Evolutionary conservation across 257 asterid species (phyloP).

Genomic region (Leptodermis oblonga): DNA sequence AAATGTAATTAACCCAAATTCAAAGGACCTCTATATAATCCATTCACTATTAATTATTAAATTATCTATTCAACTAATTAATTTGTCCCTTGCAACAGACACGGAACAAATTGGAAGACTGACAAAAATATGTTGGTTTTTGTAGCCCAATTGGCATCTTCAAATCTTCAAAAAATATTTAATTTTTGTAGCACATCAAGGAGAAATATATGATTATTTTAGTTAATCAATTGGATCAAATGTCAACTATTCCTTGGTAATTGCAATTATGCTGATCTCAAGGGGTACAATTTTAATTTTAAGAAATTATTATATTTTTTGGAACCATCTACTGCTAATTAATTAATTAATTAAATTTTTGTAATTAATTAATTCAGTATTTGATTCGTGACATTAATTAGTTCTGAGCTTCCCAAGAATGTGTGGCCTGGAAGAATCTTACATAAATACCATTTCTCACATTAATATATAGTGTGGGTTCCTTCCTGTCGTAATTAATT

Average conservation of each 20-base stretch:
- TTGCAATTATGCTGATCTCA: neutral
- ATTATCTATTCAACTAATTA: too few species aligned
- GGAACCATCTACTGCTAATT: too few species aligned
- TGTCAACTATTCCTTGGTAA: constrained; percentile 43
- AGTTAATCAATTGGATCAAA: constrained; percentile 15
- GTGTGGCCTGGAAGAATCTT: constrained; percentile 27
- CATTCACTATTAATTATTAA: too few species aligned
- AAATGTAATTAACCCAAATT: too few species aligned
- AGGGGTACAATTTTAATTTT: neutral
- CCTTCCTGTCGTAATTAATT: too few species aligned
- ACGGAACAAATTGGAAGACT: constrained; percentile 28
- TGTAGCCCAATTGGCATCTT: constrained; percentile 7
- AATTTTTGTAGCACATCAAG: neutral
- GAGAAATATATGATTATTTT: neutral
- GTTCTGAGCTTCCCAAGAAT: constrained; percentile 21
- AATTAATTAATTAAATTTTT: neutral
- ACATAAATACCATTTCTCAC: constrained; percentile 15
- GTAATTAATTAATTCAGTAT: constrained; percentile 10
- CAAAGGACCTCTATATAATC: too few species aligned
- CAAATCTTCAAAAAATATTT: too few species aligned
- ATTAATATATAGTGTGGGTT: too few species aligned
- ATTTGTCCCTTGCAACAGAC: constrained; percentile 23
- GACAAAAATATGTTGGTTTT: constrained; percentile 21
- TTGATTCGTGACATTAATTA: constrained; percentile 2
- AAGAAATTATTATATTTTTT: constrained; percentile 10